These are phyloP conservation scores for Caulochytrium protostelioides DNA, from an alignment of 371 early-diverging fungal genomes.

Conservation along the genomic window DNA sequence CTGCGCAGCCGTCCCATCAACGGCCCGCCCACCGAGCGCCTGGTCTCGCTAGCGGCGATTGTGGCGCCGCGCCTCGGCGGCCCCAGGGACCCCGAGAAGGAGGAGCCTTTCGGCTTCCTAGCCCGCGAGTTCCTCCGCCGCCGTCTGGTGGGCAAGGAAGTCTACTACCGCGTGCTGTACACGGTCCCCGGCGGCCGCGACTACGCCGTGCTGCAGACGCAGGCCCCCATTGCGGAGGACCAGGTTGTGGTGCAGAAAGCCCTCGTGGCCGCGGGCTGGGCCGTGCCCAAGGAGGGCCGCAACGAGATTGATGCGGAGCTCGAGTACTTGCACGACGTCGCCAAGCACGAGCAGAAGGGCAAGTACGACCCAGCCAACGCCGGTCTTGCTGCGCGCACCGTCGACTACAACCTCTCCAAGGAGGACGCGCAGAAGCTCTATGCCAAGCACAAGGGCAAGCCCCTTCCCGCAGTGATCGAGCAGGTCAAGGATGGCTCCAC, in stretches of 20 bases:
- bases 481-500: slow-evolving; percentile 83
- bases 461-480: slow-evolving; percentile 54
- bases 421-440: too few species aligned
- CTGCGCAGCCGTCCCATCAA: slow-evolving; percentile 52
- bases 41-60: slow-evolving; percentile 59
- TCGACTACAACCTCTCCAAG: too few species aligned
- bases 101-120: slow-evolving; percentile 73
- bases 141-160: slow-evolving; percentile 69
- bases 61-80: slow-evolving; percentile 63
- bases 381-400: too few species aligned
- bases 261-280: too few species aligned
- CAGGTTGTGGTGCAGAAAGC: too few species aligned
- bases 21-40: slow-evolving; percentile 64
- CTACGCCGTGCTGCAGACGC: slow-evolving; percentile 27
- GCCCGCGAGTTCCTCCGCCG: slow-evolving; percentile 73
- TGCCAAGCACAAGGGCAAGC: slow-evolving; percentile 54
- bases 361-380: too few species aligned
- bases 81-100: slow-evolving; percentile 42
- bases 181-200: slow-evolving; percentile 43
- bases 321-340: too few species aligned
- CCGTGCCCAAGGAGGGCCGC: too few species aligned
- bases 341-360: too few species aligned
- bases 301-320: too few species aligned
- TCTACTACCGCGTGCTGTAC: slow-evolving; percentile 61
- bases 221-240: too few species aligned